Conservation (phyloP, 2,329 filamentous ascomycete species). For the Fusarium fracticaudum region DNA sequence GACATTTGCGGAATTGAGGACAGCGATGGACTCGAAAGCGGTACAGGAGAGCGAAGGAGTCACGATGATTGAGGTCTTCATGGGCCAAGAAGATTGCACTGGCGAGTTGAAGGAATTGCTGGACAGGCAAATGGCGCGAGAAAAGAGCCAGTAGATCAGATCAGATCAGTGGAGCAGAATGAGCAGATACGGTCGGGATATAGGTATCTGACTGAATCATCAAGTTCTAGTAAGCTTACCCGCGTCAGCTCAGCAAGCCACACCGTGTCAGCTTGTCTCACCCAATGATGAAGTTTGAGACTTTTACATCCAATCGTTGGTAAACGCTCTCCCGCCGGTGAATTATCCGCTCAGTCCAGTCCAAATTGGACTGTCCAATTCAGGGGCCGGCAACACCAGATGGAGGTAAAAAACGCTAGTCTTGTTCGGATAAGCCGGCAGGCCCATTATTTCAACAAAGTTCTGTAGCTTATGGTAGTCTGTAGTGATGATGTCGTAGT, state of each 20-base stretch:
- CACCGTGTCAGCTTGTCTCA: neutral
- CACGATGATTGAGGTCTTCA: conserved; percentile 8
- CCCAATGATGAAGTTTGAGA: neutral
- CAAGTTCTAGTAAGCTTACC: neutral
- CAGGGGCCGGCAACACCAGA: neutral
- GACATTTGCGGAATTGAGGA: neutral
- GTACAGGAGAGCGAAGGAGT: neutral
- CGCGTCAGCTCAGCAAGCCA: neutral
- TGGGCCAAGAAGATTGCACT: conserved; percentile 14
- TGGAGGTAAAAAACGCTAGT: neutral
- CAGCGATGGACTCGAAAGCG: neutral
- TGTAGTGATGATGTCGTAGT: neutral
- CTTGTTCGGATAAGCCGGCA: neutral
- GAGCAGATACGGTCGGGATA: neutral
- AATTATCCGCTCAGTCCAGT: neutral
- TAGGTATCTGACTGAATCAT: neutral
- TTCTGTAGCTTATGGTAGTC: neutral
- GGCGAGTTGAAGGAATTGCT: conserved; percentile 1
- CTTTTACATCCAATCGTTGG: neutral
- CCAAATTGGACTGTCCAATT: neutral
- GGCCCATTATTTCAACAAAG: neutral
- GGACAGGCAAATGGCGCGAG: neutral
- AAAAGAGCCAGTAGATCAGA: neutral
- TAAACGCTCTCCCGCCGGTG: neutral
- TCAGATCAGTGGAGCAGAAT: too few relatives aligned